phyloP scores from a whole-genome alignment of 441 rosid species.

The Eugenia klotzschiana region DNA sequence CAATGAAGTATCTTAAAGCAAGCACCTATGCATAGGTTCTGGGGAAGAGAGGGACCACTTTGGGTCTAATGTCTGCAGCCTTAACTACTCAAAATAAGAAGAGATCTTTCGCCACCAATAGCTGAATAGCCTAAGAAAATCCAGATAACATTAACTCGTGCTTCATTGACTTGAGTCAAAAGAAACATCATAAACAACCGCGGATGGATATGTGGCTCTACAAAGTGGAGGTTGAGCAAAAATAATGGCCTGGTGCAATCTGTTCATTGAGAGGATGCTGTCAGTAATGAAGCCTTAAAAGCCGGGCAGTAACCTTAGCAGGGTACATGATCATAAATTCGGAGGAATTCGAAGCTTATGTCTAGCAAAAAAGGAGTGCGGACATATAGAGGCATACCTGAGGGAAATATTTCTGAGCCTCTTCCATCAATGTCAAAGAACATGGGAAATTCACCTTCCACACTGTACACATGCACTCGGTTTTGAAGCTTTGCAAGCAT shows the following conservation, averaged over 20 bases:
- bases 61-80: neutral
- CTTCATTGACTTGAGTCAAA: neutral
- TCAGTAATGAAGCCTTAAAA: neutral
- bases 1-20: neutral
- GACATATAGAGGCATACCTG: constrained; percentile 29
- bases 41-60: neutral
- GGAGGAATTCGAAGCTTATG: neutral
- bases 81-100: neutral
- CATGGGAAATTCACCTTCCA: constrained; percentile 78
- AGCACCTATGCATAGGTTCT: neutral
- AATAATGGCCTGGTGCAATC: neutral
- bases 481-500: constrained; percentile 72
- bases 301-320: neutral
- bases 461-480: constrained; percentile 53
- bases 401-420: constrained; percentile 64
- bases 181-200: neutral
- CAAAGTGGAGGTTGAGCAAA: neutral
- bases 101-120: neutral
- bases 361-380: neutral
- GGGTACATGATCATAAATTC: neutral
- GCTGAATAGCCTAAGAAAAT: neutral
- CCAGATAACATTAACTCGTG: neutral
- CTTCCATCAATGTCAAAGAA: constrained; percentile 87
- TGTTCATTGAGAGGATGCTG: neutral
- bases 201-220: neutral